These are phyloP conservation scores for Candida sanyaensis DNA, from an alignment of 1,139 yeast genomes.

Conservation along the genomic window DNA sequence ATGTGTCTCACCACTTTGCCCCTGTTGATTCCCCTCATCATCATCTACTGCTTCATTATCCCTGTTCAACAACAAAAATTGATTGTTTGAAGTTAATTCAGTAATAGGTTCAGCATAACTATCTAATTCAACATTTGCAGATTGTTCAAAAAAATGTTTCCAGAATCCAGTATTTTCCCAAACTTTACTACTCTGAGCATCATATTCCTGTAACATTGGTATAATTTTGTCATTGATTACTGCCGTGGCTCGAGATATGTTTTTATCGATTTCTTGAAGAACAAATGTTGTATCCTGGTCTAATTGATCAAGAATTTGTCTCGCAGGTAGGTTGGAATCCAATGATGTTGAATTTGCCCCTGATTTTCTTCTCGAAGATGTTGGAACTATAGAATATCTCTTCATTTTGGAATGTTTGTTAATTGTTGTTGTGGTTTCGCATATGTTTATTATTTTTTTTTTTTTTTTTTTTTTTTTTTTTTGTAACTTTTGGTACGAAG, in stretches of 20 bases:
- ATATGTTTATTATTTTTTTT: slow-evolving; percentile 3
- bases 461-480: not conserved
- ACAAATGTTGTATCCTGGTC: slow-evolving; percentile 83
- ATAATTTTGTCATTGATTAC: slow-evolving; percentile 61
- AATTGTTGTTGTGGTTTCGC: not conserved
- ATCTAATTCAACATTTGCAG: slow-evolving; percentile 67
- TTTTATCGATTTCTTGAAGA: slow-evolving; percentile 77
- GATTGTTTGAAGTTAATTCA: slow-evolving; percentile 14
- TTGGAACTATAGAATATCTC: slow-evolving; percentile 43
- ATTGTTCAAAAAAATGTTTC: slow-evolving; percentile 74
- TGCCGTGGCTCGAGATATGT: slow-evolving; percentile 63
- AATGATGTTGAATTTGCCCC: slow-evolving; percentile 19
- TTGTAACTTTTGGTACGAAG: not conserved
- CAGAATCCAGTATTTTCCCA: slow-evolving; percentile 69
- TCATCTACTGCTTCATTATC: slow-evolving; percentile 10
- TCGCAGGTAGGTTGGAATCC: slow-evolving; percentile 30
- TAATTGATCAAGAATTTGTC: slow-evolving; percentile 64
- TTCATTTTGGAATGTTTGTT: slow-evolving; percentile 25
- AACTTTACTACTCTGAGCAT: slow-evolving; percentile 53
- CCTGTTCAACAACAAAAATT: slow-evolving; percentile 20
- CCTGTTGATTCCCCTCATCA: not conserved
- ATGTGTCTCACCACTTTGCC: slow-evolving; percentile 3
- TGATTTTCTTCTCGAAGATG: slow-evolving; percentile 40
- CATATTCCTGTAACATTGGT: slow-evolving; percentile 62
- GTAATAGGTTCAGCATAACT: slow-evolving; percentile 55